Base-by-base conservation (phyloP, 1,284 basidiomycete species). In the Ustilago cynodontis region DNA sequence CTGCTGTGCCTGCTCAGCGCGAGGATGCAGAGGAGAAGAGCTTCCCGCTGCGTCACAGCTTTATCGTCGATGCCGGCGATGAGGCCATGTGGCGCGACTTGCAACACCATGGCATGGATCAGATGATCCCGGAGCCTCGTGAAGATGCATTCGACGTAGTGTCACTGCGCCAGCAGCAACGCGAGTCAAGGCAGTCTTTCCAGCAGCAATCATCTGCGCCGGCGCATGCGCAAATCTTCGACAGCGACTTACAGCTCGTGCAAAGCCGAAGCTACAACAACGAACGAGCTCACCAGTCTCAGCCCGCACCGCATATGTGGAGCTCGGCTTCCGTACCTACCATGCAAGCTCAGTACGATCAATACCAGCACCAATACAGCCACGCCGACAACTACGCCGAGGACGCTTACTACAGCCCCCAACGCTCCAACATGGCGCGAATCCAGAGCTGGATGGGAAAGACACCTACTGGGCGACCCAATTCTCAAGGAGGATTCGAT, bases 371-470 rank as follows among this genome's bases (percentile, higher is more conserved):
- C 9, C 52, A 28, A 20, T 61, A 45, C n/a, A 39, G n/a, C 1
- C 28, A 58, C 16, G 43, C 16, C 22, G 47, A 51, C 39, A 43
- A 41, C 3, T 51, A 51, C 37, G 53, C 43, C 2, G 31, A 50
- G 9, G 63, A 71, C 3, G 35, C 37, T 18, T 63, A 59, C 57
- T 41, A 59, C 39, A 67, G 57, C 47, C 64, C 70, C 7, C 64
- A 66, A 52, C 61, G 71, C 45, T 60, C 61, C 57, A 73, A 64
- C 58, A 58, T 65, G 54, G 65, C 71, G 7, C 56, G 71, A 26
- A 73, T 75, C 18, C 72, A 75, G 31, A 70, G 67, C 60, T 75
- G 72, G 72, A 75, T 75, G 43, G 67, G 66, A 22, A 70, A 75
- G 58, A 75, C 66, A 10, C 71, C 71, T 0, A 64, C 65, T 0